A percentile compares a stretch with the other conserved stretches of the same genome.
Evolutionary conservation across 352 stramenopile species (phyloP).

Genomic region (Phytophthora sansomeana): DNA sequence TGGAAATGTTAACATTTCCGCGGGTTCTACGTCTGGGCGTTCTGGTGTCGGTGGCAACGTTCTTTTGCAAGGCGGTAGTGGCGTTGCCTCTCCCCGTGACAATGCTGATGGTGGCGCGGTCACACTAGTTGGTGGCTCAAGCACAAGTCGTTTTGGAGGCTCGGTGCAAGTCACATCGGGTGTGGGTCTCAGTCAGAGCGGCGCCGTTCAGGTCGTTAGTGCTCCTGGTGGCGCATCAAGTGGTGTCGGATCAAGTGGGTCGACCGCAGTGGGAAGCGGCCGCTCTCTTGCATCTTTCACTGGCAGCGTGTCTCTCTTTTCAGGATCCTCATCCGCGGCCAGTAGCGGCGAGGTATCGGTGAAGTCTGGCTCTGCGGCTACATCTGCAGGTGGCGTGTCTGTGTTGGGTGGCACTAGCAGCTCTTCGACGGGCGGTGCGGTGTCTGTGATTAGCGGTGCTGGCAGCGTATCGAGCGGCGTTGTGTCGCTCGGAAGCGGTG

Average conservation of each 20-base stretch:
- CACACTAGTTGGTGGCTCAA: slow-evolving; percentile 8
- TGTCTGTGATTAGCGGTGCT: too few relatives aligned
- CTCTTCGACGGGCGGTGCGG: too few relatives aligned
- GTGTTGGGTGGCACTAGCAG: too few relatives aligned
- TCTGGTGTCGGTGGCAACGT: slow-evolving; percentile 14
- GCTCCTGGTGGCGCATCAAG: slow-evolving; percentile 2
- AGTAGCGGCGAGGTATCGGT: too few relatives aligned
- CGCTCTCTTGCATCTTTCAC: slow-evolving; percentile 5
- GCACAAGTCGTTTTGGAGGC: slow-evolving; percentile 16
- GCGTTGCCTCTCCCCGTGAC: slow-evolving; percentile 6
- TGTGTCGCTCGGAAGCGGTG: too few relatives aligned
- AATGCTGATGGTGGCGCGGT: slow-evolving; percentile 15
- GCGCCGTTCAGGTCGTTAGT: slow-evolving; percentile 13
- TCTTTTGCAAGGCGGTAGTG: slow-evolving; percentile 21
- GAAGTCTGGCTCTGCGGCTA: too few relatives aligned
- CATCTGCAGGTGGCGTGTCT: too few relatives aligned
- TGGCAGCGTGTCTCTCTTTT: neutral
- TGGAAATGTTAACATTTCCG: slow-evolving; percentile 27
- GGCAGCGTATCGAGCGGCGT: too few relatives aligned
- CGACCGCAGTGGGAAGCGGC: slow-evolving; percentile 2
- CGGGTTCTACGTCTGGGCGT: slow-evolving; percentile 15
- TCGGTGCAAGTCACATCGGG: slow-evolving; percentile 21
- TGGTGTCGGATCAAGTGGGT: slow-evolving; percentile 4
- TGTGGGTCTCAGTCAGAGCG: slow-evolving; percentile 14
- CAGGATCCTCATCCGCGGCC: neutral